A percentile compares a stretch with the other conserved stretches of the same genome.
phyloP scores from a whole-genome alignment of 371 early-diverging fungal genomes.

The Syncephalastrum racemosum region DNA sequence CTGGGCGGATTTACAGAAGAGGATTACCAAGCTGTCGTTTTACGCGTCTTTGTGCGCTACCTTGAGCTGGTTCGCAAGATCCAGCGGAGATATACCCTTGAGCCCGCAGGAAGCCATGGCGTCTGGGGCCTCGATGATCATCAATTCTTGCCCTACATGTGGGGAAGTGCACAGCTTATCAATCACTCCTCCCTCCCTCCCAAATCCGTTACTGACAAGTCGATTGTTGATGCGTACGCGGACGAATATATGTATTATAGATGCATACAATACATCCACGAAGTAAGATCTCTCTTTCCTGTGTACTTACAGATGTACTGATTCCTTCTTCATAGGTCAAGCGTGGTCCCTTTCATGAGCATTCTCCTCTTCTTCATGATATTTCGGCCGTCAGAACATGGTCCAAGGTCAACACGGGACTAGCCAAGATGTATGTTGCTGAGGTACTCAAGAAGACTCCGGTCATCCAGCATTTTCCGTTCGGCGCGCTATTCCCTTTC shows the following conservation, averaged over 20 bases:
- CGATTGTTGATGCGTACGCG: conserved; percentile 67
- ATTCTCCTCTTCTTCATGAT: conserved; percentile 94
- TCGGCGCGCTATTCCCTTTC: conserved; percentile 73
- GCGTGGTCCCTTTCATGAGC: conserved; percentile 70
- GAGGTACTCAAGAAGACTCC: conserved; percentile 96
- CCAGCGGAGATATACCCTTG: conserved; percentile 89
- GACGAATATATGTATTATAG: conserved; percentile 87
- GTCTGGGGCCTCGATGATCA: conserved; percentile 99
- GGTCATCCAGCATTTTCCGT: conserved; percentile 97
- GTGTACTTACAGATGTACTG: background rate
- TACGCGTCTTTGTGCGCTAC: conserved; percentile 82
- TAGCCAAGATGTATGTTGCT: conserved; percentile 95
- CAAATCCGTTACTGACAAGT: conserved; percentile 66
- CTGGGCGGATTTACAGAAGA: conserved; percentile 56
- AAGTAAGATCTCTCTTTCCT: conserved; percentile 30
- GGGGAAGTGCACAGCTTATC: conserved; percentile 88
- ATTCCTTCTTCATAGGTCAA: conserved; percentile 43
- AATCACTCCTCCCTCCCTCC: conserved; percentile 70
- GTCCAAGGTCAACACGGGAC: conserved; percentile 91
- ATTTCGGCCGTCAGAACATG: conserved; percentile 86
- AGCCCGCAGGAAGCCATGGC: conserved; percentile 99
- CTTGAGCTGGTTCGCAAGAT: conserved; percentile 80
- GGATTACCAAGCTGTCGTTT: conserved; percentile 74
- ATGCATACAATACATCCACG: conserved; percentile 82
- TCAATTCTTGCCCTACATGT: conserved; percentile 96